A percentile compares a stretch with the other conserved stretches of the same genome.
phyloP scores from a whole-genome alignment of 2,329 filamentous ascomycete species.

The Alternaria conjuncta region DNA sequence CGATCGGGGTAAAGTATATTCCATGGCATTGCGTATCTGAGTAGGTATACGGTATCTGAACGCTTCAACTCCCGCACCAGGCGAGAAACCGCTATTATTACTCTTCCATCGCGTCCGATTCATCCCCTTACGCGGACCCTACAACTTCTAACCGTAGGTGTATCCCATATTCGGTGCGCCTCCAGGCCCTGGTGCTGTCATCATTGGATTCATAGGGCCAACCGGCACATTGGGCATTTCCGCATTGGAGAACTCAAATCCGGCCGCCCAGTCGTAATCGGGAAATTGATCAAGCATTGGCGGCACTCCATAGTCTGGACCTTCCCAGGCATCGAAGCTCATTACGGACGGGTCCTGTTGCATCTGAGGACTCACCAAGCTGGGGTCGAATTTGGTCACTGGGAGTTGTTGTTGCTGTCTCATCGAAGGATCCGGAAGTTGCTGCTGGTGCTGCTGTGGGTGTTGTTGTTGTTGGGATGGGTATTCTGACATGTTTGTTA shows the following conservation, averaged over 20 bases:
- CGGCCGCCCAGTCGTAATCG: constrained; percentile 48
- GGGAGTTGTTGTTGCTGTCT: constrained; percentile 27
- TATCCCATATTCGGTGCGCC: constrained; percentile 32
- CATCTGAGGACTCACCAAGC: constrained; percentile 28
- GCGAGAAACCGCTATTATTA: not conserved
- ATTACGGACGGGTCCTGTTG: constrained; percentile 29
- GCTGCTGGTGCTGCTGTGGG: constrained; percentile 4
- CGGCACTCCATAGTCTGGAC: constrained; percentile 36
- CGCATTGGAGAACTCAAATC: constrained; percentile 42
- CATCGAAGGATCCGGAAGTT: constrained; percentile 20
- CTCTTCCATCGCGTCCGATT: not conserved
- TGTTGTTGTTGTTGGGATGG: constrained; percentile 17
- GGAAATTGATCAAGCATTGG: constrained; percentile 46
- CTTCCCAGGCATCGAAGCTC: constrained; percentile 36
- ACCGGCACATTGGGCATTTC: constrained; percentile 34
- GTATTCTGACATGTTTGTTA: constrained; percentile 26
- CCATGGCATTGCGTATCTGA: not conserved
- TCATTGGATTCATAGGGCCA: constrained; percentile 26
- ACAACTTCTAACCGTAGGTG: constrained; percentile 30
- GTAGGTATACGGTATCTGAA: constrained; percentile 2
- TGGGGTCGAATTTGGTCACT: constrained; percentile 36
- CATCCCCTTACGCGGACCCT: not conserved
- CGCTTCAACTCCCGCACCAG: not conserved
- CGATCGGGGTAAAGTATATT: not conserved
- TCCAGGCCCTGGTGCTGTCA: constrained; percentile 16